phyloP scores from a whole-genome alignment of 2,329 filamentous ascomycete species.

The Colletotrichum sp. region DNA sequence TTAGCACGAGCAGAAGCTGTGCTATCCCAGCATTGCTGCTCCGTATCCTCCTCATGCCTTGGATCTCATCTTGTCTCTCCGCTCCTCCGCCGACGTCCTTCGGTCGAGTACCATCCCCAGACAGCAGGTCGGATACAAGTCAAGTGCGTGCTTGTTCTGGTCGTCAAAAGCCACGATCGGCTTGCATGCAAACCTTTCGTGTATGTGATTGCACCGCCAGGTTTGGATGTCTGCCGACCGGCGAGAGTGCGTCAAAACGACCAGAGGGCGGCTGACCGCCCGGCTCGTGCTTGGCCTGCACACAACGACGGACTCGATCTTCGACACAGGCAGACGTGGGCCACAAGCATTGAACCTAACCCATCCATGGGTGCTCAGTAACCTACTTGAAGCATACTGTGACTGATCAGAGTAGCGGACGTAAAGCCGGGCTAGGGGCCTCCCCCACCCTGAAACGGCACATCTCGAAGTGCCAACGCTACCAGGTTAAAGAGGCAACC shows the following conservation, averaged over 20 bases:
- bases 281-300: background rate
- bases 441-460: background rate
- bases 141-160: background rate
- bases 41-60: background rate
- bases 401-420: background rate
- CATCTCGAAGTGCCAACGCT: background rate
- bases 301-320: background rate
- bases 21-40: background rate
- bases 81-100: background rate
- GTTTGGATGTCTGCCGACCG: background rate
- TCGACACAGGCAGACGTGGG: background rate
- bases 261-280: background rate
- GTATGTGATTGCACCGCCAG: background rate
- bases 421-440: background rate
- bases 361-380: background rate
- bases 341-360: background rate
- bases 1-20: background rate
- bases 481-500: background rate
- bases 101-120: background rate
- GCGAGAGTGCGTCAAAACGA: background rate
- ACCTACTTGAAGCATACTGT: background rate
- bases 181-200: background rate
- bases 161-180: background rate
- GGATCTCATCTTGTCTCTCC: background rate
- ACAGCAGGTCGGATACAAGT: background rate